Base-by-base conservation (phyloP, 257 asterid species). In the Nicotiana undulata region DNA sequence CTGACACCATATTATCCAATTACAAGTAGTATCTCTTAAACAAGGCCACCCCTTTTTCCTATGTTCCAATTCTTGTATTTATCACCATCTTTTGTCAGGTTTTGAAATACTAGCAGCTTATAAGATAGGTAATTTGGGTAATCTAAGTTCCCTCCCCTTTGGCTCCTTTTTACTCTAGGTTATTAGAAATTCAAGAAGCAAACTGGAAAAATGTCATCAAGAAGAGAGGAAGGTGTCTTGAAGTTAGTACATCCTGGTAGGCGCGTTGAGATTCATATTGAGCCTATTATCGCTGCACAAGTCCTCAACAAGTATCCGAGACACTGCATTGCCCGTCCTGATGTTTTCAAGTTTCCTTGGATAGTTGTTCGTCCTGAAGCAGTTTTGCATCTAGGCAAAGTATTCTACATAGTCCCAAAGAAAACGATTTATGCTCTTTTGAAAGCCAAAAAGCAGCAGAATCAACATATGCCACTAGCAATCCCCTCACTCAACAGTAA, bases 291-390 rank as follows among this genome's bases (percentile, higher is more conserved):
- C 3, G 95, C 97, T 0, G 83, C 89, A 9, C 89, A 86, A 77
- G 79, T 93, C 81, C 85, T 87, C 89, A 80, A 52, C 17, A 87
- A 88, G 87, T 87, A 89, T 79, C 93, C 91, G 16, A 83, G 88
- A n/a, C 88, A 90, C 79, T 90, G 93, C 67, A 63, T 92, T 29
- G 86, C 96, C 8, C 80, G 97, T 83, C 94, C 97, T 12, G 98
- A 94, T 70, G 89, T 92, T 46, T 91, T 92, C 74, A 85, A 87
- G 82, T 87, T 60, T 67, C 94, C 94, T 1, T 86, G 92, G 91
- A 83, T 91, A 8, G 90, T 90, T 17, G 93, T 92, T 4, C 87
- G 86, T 0, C 98, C 96, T 1, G 92, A 91, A 31, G 89, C 91
- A 1, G 72, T 86, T 22, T 59, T 88, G 28, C 51, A 63, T n/a